Conservation (phyloP, 805 yeast species). For the Starmerella vaccinii region DNA sequence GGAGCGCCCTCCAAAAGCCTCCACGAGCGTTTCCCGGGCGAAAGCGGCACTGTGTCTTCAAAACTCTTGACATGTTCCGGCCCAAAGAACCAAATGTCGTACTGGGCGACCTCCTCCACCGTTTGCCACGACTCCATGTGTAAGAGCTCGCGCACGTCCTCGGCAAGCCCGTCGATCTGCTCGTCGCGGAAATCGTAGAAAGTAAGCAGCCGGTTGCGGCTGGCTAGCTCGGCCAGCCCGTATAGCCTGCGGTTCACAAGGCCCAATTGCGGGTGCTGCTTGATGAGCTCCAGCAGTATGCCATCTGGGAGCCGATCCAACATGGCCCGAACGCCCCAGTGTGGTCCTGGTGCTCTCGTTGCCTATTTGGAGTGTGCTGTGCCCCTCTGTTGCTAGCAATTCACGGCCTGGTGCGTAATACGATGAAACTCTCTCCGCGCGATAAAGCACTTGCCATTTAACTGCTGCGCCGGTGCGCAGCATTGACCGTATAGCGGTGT, state of each 20-base stretch:
- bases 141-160: slow-evolving; percentile 13
- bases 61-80: slow-evolving; percentile 17
- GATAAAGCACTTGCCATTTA: no score
- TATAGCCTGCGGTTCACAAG: slow-evolving; percentile 16
- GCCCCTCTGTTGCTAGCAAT: no score
- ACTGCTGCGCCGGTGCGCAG: no score
- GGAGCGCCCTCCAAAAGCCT: slow-evolving; percentile 12
- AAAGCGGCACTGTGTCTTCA: background rate
- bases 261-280: slow-evolving; percentile 16
- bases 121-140: slow-evolving; percentile 20
- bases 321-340: slow-evolving; percentile 5
- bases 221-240: slow-evolving; percentile 15
- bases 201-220: slow-evolving; percentile 12
- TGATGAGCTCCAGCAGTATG: slow-evolving; percentile 12
- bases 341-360: no score
- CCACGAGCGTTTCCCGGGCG: slow-evolving; percentile 1
- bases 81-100: slow-evolving; percentile 24
- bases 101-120: slow-evolving; percentile 17
- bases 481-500: slow-evolving; percentile 1
- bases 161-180: slow-evolving; percentile 18
- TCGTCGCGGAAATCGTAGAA: slow-evolving; percentile 10
- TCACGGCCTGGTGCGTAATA: no score
- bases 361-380: no score
- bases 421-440: no score
- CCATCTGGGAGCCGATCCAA: slow-evolving; percentile 19